Evolutionary conservation across 345 rosid genomes (phyloP), one percentile per base, ranked within the genome.

Genomic region (Gossypium ekmanianum): DNA sequence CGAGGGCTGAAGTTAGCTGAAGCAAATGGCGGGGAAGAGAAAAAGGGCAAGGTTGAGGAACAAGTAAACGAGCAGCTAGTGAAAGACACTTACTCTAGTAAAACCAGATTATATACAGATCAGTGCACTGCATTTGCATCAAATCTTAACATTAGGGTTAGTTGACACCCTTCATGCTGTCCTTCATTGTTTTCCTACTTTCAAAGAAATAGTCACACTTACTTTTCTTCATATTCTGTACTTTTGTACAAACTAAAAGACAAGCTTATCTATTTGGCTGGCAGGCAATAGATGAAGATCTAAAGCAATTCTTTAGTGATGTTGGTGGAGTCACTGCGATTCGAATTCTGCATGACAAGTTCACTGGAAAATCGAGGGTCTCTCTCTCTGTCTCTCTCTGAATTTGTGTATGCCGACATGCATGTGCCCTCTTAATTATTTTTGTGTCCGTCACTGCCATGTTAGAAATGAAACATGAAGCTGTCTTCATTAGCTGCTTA

Each of bases 301-400:
- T 94, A 64, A 85, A 63, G 2, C 85, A 80, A 64, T 92, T 94
- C 80, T 94, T 92, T 74, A 52, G 84, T 59, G 93, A 91, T 75
- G 87, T 74, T 77, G 96, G 96, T 77, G 98, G 97, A 71, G 89
- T 92, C 79, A 83, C 64, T 57, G 89, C 88, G 55, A 81, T 92
- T 63, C 89, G 98, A 54, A 83, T 94, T 82, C 84, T 92, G 84
- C 84, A 56, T 66, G 92, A 94, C 84, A 92, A 83, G 80, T 84
- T 76, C 88, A 90, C 93, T 56, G 92, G 97, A 84, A 89, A 88
- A 83, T 89, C 98, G 62, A 92, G 98, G 97, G 98, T 94, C 66
- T 83, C 78, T 75, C 76, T 83, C 79, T 69, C 78, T 81, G 4
- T 77, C 74, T 81, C 65, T 22, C 17, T n/a, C 17, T 13, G 7